phyloP scores from a whole-genome alignment of 129 eudicot species.

The Flaveria trinervia region DNA sequence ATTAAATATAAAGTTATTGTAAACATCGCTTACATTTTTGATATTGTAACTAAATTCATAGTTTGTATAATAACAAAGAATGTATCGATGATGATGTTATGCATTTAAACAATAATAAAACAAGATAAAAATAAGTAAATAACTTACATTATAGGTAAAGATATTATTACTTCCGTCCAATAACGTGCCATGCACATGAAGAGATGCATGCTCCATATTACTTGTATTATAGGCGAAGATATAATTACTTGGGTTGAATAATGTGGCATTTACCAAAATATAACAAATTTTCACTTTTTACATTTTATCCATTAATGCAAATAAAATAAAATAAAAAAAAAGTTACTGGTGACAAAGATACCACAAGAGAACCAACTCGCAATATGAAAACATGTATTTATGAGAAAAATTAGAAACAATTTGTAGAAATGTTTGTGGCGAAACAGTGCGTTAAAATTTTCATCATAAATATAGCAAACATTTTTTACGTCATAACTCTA shows the following conservation, averaged over 20 bases:
- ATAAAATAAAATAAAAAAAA: neutral
- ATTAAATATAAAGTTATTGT: no score
- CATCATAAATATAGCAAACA: no score
- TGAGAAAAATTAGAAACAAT: no score
- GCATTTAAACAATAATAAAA: neutral
- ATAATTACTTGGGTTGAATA: constrained; percentile 3
- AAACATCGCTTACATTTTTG: no score
- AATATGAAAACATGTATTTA: no score
- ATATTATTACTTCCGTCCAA: neutral
- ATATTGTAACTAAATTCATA: no score
- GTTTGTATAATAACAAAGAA: neutral
- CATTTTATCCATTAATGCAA: neutral
- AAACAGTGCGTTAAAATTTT: no score
- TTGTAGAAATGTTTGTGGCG: no score
- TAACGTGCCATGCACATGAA: constrained; percentile 14
- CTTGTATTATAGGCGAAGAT: constrained; percentile 1
- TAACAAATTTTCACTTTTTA: neutral
- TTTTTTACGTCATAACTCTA: no score
- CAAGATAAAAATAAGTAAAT: neutral
- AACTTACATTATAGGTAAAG: constrained; percentile 3
- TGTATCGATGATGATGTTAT: neutral
- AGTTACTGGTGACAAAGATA: neutral
- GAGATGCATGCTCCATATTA: constrained; percentile 14
- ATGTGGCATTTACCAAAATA: neutral
- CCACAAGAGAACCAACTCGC: neutral